Base-by-base conservation (phyloP, 306 rosid species). In the Cucurbita ficifolia region DNA sequence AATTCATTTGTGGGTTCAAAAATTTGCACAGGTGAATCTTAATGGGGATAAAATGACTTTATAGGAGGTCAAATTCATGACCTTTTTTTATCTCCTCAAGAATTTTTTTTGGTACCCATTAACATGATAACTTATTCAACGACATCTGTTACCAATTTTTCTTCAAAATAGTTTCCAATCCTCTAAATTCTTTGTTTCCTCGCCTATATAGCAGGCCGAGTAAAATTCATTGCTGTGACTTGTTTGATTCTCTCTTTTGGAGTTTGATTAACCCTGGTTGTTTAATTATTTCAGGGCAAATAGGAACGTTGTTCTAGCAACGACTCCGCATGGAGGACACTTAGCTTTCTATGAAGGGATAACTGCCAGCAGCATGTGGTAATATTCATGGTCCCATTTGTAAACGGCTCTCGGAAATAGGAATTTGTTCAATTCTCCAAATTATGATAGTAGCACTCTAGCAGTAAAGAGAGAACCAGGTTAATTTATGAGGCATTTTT, bases 241-340 rank as follows among this genome's bases (percentile, higher is more conserved):
- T 42, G 52, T 53, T 35, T 61, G 40, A 63, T 63, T 16, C 50
- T 63, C 70, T 40, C n/a, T 64, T 11, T 40, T 40, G 51, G 16
- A 63, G 38, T 65, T 29, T 42, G 58, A 13, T 7, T 72, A 53
- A 71, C 61, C n/a, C 18, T 17, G 61, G 6, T 39, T 13, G 36
- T 48, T 75, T 2, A 18, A 43, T 62, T 49, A 48, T 75, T 60
- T 35, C 71, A 75, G 78, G 78, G 73, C 59, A 75, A 75, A 75
- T 62, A 62, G 70, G 42, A 75, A 75, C 0, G 50, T 75, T 38
- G 70, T 75, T 75, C 73, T 75, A 8, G 78, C 78, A 49, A 75
- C 78, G 12, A 75, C 78, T 6, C 48, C 22, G 5, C 78, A 62
- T 51, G 78, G 78, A 49, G 78, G 78, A 18, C 78, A 75, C 49